A percentile compares a stretch with the other conserved stretches of the same genome.
Conservation (phyloP, 257 asterid genomes). For the Phtheirospermum japonicum region DNA sequence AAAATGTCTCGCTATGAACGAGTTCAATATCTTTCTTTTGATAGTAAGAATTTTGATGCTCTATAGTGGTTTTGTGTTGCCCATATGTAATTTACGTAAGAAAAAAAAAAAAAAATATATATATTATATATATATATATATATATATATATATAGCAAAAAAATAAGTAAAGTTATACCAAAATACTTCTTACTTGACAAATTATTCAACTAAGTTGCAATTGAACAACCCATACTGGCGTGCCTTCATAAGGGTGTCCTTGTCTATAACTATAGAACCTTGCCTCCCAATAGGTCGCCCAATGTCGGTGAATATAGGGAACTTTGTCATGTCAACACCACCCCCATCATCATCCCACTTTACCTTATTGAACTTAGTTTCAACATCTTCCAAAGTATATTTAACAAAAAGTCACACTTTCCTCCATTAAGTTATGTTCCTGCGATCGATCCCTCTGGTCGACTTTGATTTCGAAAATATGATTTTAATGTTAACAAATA, state of each 20-base stretch:
- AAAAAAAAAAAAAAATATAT: no score
- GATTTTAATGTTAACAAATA: constrained; percentile 2
- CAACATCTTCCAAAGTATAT: constrained; percentile 19
- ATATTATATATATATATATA: no score
- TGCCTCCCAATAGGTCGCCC: neutral
- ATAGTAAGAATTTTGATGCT: neutral
- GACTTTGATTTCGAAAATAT: constrained; percentile 6
- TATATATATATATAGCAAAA: no score
- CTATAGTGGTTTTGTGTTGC: neutral
- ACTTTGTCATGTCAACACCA: neutral
- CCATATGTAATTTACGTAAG: neutral
- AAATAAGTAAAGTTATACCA: no score
- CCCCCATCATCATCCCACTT: neutral
- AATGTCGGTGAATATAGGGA: neutral
- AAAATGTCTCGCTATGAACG: constrained; percentile 3
- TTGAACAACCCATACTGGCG: constrained; percentile 1
- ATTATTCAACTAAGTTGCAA: neutral
- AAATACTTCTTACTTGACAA: neutral
- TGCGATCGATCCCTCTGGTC: constrained; percentile 22
- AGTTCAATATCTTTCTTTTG: constrained; percentile 9
- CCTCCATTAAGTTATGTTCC: neutral
- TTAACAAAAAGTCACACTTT: constrained; percentile 16
- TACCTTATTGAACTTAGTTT: constrained; percentile 8
- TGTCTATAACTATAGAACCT: neutral
- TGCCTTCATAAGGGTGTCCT: neutral